Base-by-base conservation (phyloP, 2,329 filamentous ascomycete genomes). In the Colletotrichum somersetense region DNA sequence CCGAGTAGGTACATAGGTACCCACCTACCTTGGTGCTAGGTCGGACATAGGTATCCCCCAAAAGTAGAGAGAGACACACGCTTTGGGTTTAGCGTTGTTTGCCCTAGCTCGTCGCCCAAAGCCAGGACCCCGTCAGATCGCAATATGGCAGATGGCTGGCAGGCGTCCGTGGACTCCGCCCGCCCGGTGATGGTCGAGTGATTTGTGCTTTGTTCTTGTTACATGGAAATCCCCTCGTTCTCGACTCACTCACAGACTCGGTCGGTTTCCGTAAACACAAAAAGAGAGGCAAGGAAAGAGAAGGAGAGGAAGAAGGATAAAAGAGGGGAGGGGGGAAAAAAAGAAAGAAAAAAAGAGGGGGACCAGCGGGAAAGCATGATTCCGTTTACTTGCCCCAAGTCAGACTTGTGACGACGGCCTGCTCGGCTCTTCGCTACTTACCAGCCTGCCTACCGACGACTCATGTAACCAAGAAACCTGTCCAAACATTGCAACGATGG, bases 1-100 rank as follows among this genome's bases (percentile, higher is more conserved):
- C n/a, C n/a, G 10, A 18, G 8, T 50, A 52, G 46, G 11, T 23
- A 50, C 26, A 30, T 35, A 35, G 48, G n/a, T 50, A 5, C 26
- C 26, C 18, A 42, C 14, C 14, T 42, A 23, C 26, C 30, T 20
- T 11, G 23, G 26, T 16, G 53, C 58, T 26, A 30, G 69, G 66
- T 64, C 65, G 66, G 65, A 64, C 65, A 72, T 56, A 59, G 68
- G 65, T 66, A 53, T 63, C 56, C 38, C 30, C 30, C 44, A n/a
- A 18, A 42, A 14, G 42, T 20, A 20, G 6, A 44, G 44, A 38
- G 63, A 57, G 44, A 58, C 46, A 46, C 20, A 23, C 46, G n/a
- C 14, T 23, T 58, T 30, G 46, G 61, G 61, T n/a, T 38, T 50
- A 62, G 46, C 61, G 61, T 14, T 26, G 8, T 42, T 63, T 42